These are phyloP conservation scores for Cercospora sojina DNA, from an alignment of 2,329 filamentous ascomycete genomes.

Conservation along the genomic window DNA sequence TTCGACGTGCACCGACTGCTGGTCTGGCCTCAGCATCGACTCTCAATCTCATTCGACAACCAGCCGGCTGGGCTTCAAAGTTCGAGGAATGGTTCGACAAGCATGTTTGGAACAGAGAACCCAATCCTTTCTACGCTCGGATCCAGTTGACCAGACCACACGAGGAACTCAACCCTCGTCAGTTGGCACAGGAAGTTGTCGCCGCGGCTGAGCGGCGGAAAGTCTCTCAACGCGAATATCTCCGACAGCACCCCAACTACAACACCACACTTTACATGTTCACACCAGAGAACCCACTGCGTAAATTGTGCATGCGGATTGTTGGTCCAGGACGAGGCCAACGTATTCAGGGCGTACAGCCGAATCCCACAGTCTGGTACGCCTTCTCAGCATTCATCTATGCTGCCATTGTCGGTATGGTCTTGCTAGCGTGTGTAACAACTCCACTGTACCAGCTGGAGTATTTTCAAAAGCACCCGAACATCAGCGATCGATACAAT, in stretches of 20 bases:
- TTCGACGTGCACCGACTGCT: conserved; percentile 22
- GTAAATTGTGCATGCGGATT: conserved; percentile 79
- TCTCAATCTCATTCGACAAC: conserved; percentile 21
- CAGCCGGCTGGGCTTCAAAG: conserved; percentile 27
- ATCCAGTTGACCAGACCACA: conserved; percentile 69
- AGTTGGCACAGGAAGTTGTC: conserved; percentile 88
- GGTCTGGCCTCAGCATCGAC: conserved; percentile 19
- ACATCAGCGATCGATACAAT: conserved; percentile 58
- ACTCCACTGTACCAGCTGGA: conserved; percentile 91
- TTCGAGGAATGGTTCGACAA: conserved; percentile 30
- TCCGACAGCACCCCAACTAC: conserved; percentile 82
- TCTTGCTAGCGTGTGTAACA: conserved; percentile 89
- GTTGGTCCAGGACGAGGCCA: conserved; percentile 87
- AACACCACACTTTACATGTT: conserved; percentile 93
- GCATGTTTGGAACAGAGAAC: conserved; percentile 56
- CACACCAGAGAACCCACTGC: conserved; percentile 70
- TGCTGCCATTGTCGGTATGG: conserved; percentile 92
- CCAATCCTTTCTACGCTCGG: conserved; percentile 92
- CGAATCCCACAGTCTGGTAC: conserved; percentile 89
- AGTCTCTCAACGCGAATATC: conserved; percentile 84
- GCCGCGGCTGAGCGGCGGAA: conserved; percentile 79
- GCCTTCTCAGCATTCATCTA: conserved; percentile 92
- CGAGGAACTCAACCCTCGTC: conserved; percentile 76
- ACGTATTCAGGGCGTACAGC: conserved; percentile 84
- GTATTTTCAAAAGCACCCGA: conserved; percentile 58